Conservation (phyloP, 2,329 filamentous ascomycete genomes). For the Aspergillus texensis region DNA sequence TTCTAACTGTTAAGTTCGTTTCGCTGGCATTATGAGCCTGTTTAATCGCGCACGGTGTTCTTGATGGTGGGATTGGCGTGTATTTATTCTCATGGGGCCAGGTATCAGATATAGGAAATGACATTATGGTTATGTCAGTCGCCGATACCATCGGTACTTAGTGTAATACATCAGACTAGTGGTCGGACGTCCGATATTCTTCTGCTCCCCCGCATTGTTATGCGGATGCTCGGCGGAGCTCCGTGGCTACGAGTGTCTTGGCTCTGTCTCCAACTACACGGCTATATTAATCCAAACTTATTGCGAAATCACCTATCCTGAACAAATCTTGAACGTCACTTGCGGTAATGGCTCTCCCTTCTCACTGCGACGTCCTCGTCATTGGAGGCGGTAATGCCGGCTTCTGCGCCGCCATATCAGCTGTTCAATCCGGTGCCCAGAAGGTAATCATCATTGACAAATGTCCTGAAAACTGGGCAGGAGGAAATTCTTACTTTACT, state of each 20-base stretch:
- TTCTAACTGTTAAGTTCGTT: slow-evolving; percentile 1
- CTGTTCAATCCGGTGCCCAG: slow-evolving; percentile 42
- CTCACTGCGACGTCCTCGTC: slow-evolving; percentile 49
- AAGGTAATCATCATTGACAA: slow-evolving; percentile 62
- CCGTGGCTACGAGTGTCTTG: neutral
- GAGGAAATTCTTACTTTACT: slow-evolving; percentile 68
- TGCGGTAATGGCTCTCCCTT: slow-evolving; percentile 15
- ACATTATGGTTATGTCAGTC: slow-evolving; percentile 5
- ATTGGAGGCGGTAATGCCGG: slow-evolving; percentile 68
- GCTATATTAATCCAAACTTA: neutral
- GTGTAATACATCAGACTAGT: neutral
- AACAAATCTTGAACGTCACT: neutral
- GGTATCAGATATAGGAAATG: slow-evolving; percentile 14
- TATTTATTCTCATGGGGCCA: slow-evolving; percentile 9
- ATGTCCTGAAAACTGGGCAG: slow-evolving; percentile 60
- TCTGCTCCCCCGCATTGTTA: neutral
- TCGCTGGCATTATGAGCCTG: slow-evolving; percentile 12
- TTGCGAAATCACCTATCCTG: neutral
- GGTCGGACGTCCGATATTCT: neutral
- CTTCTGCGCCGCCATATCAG: slow-evolving; percentile 62
- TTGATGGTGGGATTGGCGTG: slow-evolving; percentile 16
- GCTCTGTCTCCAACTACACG: neutral
- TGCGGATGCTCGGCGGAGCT: neutral
- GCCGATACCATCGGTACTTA: neutral
- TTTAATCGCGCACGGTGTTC: slow-evolving; percentile 17